phyloP scores from a whole-genome alignment of 2,329 filamentous ascomycete genomes.

The Diaporthe nobilis region DNA sequence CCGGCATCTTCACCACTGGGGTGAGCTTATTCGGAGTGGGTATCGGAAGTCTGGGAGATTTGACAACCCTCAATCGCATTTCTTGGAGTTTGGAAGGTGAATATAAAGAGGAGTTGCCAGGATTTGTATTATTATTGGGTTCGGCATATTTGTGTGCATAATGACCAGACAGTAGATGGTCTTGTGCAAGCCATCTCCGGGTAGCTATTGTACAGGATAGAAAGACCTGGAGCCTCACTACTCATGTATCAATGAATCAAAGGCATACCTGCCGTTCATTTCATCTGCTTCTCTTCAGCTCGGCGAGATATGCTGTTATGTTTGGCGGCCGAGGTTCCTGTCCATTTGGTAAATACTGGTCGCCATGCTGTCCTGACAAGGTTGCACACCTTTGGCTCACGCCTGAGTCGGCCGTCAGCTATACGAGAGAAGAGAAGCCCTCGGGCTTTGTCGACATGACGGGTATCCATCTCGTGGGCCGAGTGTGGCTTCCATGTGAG shows the following conservation, averaged over 20 bases:
- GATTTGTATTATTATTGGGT: conserved; percentile 1
- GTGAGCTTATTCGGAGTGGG: neutral
- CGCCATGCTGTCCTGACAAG: neutral
- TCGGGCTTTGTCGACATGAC: neutral
- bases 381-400: neutral
- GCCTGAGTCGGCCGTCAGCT: neutral
- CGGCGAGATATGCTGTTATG: too few species aligned
- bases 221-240: conserved; percentile 32
- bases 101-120: conserved; percentile 14
- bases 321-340: neutral
- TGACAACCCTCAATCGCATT: conserved; percentile 6
- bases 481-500: too few species aligned
- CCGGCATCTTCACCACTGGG: conserved; percentile 2
- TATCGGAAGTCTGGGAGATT: too few species aligned
- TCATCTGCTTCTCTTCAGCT: neutral
- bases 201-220: conserved; percentile 30
- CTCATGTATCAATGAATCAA: conserved; percentile 27
- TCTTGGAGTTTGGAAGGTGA: conserved; percentile 9
- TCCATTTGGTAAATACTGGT: too few species aligned
- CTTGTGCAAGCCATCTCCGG: neutral
- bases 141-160: conserved; percentile 6
- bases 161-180: neutral
- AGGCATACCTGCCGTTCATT: neutral
- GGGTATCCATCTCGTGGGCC: neutral
- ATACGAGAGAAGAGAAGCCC: neutral